A percentile compares a stretch with the other conserved stretches of the same genome.
These are phyloP conservation scores for Russula sp. DNA, from an alignment of 768 basidiomycete species.

Conservation along the genomic window DNA sequence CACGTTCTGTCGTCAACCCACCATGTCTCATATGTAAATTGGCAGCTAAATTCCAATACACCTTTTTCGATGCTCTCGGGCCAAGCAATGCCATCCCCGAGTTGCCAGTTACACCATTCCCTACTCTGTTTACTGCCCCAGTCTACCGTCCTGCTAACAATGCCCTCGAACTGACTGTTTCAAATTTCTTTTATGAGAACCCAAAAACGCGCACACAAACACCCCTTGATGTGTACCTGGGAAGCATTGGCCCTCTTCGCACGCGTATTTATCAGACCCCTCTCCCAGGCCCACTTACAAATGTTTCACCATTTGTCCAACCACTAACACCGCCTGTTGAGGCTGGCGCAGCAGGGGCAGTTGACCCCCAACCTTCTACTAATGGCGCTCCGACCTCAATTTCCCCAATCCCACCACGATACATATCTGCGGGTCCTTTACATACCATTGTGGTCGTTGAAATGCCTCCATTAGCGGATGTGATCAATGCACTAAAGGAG, in stretches of 20 bases:
- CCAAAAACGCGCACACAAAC: constrained; percentile 53
- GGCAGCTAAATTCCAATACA: constrained; percentile 87
- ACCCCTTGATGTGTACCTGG: constrained; percentile 85
- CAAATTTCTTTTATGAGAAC: constrained; percentile 82
- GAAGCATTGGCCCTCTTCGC: constrained; percentile 80
- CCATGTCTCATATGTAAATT: constrained; percentile 17
- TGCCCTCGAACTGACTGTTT: constrained; percentile 75
- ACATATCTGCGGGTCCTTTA: constrained; percentile 43
- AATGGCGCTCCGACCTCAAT: constrained; percentile 9
- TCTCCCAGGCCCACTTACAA: constrained; percentile 60
- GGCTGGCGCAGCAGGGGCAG: constrained; percentile 8
- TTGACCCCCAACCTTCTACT: constrained; percentile 10
- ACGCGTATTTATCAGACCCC: constrained; percentile 69
- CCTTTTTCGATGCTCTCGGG: constrained; percentile 86
- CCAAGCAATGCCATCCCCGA: constrained; percentile 71
- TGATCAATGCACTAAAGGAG: constrained; percentile 73
- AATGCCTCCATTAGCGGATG: constrained; percentile 68
- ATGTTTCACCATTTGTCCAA: constrained; percentile 52
- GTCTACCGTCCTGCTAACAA: constrained; percentile 63
- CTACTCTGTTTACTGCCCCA: constrained; percentile 76
- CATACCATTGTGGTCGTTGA: constrained; percentile 84
- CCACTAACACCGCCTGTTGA: constrained; percentile 32
- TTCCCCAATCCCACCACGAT: constrained; percentile 38
- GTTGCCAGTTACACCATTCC: constrained; percentile 83
- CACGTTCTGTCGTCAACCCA: constrained; percentile 3